These are phyloP conservation scores for Colletotrichum coccodes DNA, from an alignment of 2,329 filamentous ascomycete species.

Conservation along the genomic window DNA sequence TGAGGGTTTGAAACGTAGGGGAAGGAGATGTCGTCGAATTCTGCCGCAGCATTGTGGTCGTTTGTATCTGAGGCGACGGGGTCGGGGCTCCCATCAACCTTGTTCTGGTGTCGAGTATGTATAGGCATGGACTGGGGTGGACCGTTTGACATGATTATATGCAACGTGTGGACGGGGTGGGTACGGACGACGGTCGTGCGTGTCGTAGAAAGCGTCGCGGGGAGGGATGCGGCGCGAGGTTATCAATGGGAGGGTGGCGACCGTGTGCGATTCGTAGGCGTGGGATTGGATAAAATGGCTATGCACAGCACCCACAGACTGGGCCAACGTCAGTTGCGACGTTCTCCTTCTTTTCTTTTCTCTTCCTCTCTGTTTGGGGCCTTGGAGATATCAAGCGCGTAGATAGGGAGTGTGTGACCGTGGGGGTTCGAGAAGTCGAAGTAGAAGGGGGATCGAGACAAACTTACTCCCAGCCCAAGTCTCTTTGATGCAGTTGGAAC, in stretches of 20 bases:
- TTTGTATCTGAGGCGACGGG: conserved; percentile 30
- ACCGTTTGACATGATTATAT: conserved; percentile 33
- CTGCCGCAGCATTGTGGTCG: conserved; percentile 29
- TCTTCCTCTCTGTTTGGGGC: background rate
- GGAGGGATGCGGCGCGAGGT: conserved; percentile 36
- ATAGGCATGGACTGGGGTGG: conserved; percentile 32
- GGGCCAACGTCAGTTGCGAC: conserved; percentile 18
- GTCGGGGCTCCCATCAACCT: conserved; percentile 28
- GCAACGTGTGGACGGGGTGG: conserved; percentile 29
- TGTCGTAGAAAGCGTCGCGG: conserved; percentile 26
- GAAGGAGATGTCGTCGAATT: conserved; percentile 31
- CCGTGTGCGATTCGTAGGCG: conserved; percentile 29
- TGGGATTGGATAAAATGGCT: background rate
- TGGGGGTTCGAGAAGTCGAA: background rate
- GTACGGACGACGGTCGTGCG: conserved; percentile 30
- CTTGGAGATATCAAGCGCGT: background rate
- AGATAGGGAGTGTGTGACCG: background rate
- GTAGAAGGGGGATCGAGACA: background rate
- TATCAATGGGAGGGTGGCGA: conserved; percentile 38
- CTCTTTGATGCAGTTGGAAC: background rate
- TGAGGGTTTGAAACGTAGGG: conserved; percentile 36
- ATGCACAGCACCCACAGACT: conserved; percentile 8
- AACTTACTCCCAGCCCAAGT: background rate
- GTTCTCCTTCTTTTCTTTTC: background rate
- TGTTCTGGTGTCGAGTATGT: conserved; percentile 23